A percentile compares a stretch with the other conserved stretches of the same genome.
Conservation (phyloP, 1,284 basidiomycete genomes). For the Heliocybe sulcata region DNA sequence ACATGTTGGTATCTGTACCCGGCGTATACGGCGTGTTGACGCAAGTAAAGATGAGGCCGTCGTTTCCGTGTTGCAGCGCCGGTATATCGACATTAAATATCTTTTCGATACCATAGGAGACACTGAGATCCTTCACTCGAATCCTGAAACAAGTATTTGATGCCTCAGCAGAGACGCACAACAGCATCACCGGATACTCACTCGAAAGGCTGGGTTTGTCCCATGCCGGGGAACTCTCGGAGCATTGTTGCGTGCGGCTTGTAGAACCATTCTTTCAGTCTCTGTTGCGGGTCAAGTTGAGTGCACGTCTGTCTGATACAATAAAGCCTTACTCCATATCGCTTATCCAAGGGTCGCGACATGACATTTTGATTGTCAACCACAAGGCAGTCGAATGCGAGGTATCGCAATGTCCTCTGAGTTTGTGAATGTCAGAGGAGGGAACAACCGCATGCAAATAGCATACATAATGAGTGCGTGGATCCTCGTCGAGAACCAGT, state of each 20-base stretch:
- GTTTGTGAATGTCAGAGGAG: neutral
- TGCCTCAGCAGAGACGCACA: conserved; percentile 5
- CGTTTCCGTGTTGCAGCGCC: conserved; percentile 87
- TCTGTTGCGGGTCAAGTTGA: conserved; percentile 35
- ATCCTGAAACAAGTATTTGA: conserved; percentile 42
- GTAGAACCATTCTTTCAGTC: conserved; percentile 79
- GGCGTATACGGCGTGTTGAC: conserved; percentile 78
- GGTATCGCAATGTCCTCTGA: conserved; percentile 74
- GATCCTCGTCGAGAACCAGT: conserved; percentile 87
- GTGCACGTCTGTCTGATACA: neutral
- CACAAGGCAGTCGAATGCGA: conserved; percentile 93
- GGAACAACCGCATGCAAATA: conserved; percentile 1
- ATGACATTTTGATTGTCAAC: conserved; percentile 86
- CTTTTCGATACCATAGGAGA: conserved; percentile 84
- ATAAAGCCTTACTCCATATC: conserved; percentile 68
- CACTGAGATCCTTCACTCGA: conserved; percentile 81
- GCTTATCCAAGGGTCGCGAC: conserved; percentile 73
- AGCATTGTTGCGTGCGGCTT: conserved; percentile 75
- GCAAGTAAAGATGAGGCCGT: conserved; percentile 96
- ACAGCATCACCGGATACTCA: conserved; percentile 31
- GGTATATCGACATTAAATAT: conserved; percentile 86
- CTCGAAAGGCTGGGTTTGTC: conserved; percentile 76
- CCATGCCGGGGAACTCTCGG: conserved; percentile 59
- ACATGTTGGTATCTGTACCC: conserved; percentile 95
- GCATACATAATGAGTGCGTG: conserved; percentile 55